These are phyloP conservation scores for Nematodospora valgi DNA, from an alignment of 805 yeast species.

Conservation along the genomic window DNA sequence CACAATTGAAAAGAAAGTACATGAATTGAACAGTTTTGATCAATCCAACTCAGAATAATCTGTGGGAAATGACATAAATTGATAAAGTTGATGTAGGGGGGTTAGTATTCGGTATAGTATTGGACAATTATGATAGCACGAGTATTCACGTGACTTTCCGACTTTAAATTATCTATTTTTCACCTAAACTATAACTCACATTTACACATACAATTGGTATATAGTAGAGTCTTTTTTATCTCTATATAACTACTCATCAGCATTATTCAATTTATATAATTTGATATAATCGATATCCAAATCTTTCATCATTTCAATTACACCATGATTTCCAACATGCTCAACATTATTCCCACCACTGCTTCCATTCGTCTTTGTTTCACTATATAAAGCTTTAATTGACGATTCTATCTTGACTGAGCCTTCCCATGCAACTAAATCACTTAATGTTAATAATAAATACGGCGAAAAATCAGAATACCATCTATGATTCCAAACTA, in stretches of 20 bases:
- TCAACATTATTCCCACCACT: slow-evolving; percentile 15
- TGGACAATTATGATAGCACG: too few species aligned
- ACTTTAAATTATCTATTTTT: too few species aligned
- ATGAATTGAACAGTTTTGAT: too few species aligned
- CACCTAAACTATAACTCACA: too few species aligned
- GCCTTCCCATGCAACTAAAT: slow-evolving; percentile 73
- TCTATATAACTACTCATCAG: slow-evolving; percentile 38
- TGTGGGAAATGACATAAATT: too few species aligned
- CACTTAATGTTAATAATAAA: slow-evolving; percentile 53
- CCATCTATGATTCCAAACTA: slow-evolving; percentile 99
- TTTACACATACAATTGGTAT: too few species aligned
- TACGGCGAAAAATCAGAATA: slow-evolving; percentile 83
- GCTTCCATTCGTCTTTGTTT: slow-evolving; percentile 16
- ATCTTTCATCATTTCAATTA: slow-evolving; percentile 53
- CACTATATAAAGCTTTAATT: slow-evolving; percentile 61
- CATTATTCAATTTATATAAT: slow-evolving; percentile 28
- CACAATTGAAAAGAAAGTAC: too few species aligned
- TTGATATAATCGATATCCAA: slow-evolving; percentile 16
- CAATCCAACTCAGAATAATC: too few species aligned
- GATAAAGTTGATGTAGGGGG: too few species aligned
- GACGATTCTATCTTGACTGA: slow-evolving; percentile 71
- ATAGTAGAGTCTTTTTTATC: too few species aligned
- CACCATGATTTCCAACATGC: slow-evolving; percentile 46
- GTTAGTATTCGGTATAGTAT: too few species aligned
- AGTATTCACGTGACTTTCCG: too few species aligned